Evolutionary conservation across 192 early-diverging fungal species (phyloP).

Genomic region (Coemansia sp.): DNA sequence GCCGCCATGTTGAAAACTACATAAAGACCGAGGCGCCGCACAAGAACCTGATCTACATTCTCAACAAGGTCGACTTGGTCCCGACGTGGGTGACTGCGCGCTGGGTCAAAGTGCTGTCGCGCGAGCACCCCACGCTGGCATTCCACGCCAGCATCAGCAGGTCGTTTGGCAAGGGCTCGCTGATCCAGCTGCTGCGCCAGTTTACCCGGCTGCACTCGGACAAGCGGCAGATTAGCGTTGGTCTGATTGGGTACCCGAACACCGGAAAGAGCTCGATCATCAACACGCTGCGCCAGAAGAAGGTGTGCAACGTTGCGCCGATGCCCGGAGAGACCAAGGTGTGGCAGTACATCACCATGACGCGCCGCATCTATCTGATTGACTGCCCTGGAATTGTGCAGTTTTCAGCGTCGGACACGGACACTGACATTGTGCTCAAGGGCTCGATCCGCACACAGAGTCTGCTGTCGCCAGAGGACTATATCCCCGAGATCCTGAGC

Average conservation of each 20-base stretch:
- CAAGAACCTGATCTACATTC: constrained; percentile 93
- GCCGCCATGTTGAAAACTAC: constrained; percentile 87
- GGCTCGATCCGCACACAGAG: constrained; percentile 96
- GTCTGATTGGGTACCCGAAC: constrained; percentile 97
- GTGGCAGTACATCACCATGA: constrained; percentile 99
- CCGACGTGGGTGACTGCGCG: constrained; percentile 98
- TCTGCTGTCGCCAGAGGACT: constrained; percentile 83
- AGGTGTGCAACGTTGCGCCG: constrained; percentile 97
- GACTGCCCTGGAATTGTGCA: constrained; percentile 99
- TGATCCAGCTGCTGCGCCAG: constrained; percentile 98
- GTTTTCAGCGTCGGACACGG: constrained; percentile 80
- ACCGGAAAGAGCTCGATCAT: constrained; percentile 98
- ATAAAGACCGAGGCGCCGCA: constrained; percentile 90
- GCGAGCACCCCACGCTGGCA: constrained; percentile 92
- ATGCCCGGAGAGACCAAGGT: constrained; percentile 98
- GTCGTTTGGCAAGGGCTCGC: constrained; percentile 97
- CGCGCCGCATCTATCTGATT: constrained; percentile 97
- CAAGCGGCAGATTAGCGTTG: constrained; percentile 98
- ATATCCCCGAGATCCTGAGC: constrained; percentile 77
- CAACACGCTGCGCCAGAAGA: constrained; percentile 93
- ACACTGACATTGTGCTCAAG: constrained; percentile 95
- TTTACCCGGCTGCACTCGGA: constrained; percentile 92
- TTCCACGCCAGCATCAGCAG: constrained; percentile 98
- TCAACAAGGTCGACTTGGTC: constrained; percentile 99
- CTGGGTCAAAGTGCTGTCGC: constrained; percentile 91